These are phyloP conservation scores for Epithemia pelagica DNA, from an alignment of 108 stramenopile genomes.

Conservation along the genomic window DNA sequence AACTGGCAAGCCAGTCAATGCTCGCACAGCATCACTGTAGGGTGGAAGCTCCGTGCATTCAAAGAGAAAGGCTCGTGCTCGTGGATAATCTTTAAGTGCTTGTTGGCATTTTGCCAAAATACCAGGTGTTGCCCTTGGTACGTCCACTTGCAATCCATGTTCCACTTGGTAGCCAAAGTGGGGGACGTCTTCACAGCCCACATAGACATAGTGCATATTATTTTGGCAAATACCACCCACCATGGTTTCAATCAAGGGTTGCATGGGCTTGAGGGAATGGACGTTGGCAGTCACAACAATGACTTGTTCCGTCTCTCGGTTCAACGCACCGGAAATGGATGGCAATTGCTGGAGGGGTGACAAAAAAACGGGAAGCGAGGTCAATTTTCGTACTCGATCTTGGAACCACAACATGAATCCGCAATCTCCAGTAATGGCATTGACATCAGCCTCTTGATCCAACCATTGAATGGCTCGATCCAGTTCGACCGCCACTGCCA, in stretches of 20 bases:
- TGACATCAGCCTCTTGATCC: not conserved
- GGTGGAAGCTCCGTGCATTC: constrained; percentile 10
- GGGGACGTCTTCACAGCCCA: constrained; percentile 6
- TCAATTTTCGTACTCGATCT: not conserved
- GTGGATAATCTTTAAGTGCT: not conserved
- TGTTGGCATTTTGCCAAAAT: not conserved
- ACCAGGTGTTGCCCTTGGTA: not conserved
- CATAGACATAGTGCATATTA: not conserved
- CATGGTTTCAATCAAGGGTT: not conserved
- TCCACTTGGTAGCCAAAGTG: constrained; percentile 5
- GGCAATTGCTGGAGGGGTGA: constrained; percentile 1
- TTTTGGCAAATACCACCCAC: too few species aligned
- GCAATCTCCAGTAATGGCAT: constrained; percentile 6
- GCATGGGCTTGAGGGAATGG: constrained; percentile 4
- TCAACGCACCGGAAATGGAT: not conserved
- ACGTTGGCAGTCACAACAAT: constrained; percentile 2
- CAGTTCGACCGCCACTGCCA: not conserved
- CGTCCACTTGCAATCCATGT: constrained; percentile 6
- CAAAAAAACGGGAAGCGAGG: not conserved
- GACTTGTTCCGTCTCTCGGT: not conserved
- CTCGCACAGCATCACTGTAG: constrained; percentile 7
- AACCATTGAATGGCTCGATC: not conserved
- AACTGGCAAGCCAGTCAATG: not conserved
- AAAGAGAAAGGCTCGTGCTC: not conserved
- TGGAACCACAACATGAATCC: constrained; percentile 7